These are phyloP conservation scores for Puccinia horiana DNA, from an alignment of 1,284 basidiomycete species.

Conservation along the genomic window DNA sequence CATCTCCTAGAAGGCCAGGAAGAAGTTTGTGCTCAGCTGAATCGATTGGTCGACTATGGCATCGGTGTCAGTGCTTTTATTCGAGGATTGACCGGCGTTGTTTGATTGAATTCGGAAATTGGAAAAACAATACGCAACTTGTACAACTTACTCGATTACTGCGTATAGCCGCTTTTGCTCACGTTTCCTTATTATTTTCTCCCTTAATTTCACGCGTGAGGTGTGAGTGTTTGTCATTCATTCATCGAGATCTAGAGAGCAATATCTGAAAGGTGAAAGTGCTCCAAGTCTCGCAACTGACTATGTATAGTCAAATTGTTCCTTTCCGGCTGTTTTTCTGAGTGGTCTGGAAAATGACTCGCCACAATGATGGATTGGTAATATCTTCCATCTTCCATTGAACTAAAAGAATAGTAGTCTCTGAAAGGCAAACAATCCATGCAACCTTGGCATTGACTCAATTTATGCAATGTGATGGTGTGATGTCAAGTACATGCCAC, in stretches of 20 bases:
- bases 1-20: constrained; percentile 39
- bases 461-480: no score
- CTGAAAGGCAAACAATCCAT: no score
- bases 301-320: no score
- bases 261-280: no score
- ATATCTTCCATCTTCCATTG: no score
- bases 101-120: constrained; percentile 14
- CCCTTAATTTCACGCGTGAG: background rate
- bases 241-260: background rate
- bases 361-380: no score
- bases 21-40: constrained; percentile 13
- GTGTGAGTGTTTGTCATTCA: background rate
- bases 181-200: background rate
- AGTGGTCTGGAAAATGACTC: no score
- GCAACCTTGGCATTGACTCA: no score
- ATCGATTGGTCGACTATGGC: constrained; percentile 45
- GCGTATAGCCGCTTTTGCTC: background rate
- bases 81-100: constrained; percentile 41
- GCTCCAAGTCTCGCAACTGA: no score
- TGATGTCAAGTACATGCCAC: no score
- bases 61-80: constrained; percentile 48
- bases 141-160: background rate
- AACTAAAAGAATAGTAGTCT: no score
- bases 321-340: no score
- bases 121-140: background rate